Conservation (phyloP, 1,284 basidiomycete species). For the Trametes sp. region DNA sequence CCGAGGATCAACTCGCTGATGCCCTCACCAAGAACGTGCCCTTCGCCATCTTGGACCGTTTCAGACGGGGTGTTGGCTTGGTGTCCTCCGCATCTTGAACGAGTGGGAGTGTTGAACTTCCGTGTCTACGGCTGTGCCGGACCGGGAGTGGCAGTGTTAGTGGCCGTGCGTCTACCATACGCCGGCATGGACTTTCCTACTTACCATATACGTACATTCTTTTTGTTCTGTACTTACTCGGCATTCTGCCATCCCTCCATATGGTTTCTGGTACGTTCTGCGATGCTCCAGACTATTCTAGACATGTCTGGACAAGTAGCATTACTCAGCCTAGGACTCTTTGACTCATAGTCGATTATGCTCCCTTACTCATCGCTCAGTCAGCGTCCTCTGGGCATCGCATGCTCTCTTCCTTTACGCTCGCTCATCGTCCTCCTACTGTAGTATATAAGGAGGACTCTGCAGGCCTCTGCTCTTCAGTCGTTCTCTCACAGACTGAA, state of each 20-base stretch:
- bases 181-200: not conserved
- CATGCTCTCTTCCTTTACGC: not conserved
- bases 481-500: not conserved
- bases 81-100: slow-evolving; percentile 9
- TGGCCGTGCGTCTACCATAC: not conserved
- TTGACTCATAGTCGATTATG: too few relatives aligned
- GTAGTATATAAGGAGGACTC: not conserved
- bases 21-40: not conserved
- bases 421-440: not conserved
- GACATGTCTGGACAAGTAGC: not conserved
- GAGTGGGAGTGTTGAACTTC: slow-evolving; percentile 9
- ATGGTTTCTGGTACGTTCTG: not conserved
- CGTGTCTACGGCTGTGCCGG: not conserved
- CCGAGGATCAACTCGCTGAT: slow-evolving; percentile 3
- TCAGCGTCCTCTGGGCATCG: not conserved
- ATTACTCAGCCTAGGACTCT: not conserved
- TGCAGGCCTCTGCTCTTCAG: not conserved
- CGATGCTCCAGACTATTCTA: not conserved
- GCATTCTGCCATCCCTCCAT: not conserved
- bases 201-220: not conserved
- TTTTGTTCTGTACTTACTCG: slow-evolving; percentile 1
- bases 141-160: slow-evolving; percentile 2
- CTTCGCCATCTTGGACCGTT: not conserved
- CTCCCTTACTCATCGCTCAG: not conserved
- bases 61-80: not conserved